Base-by-base conservation (phyloP, 2,329 filamentous ascomycete species). In the Hortaea sp. region DNA sequence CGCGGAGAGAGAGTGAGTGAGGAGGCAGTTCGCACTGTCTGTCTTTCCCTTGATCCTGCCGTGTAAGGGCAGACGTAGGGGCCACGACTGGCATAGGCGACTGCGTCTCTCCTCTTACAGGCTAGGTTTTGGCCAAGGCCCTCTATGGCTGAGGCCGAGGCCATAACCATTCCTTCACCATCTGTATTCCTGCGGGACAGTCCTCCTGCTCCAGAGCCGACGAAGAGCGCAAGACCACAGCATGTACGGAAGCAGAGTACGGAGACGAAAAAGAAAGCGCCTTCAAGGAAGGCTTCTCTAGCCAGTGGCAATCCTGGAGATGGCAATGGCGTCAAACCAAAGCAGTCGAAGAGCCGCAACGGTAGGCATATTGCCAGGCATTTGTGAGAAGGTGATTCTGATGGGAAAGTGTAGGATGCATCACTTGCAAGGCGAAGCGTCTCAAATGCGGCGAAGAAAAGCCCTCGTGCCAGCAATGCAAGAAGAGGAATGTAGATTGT, bases 381-480 rank as follows among this genome's bases (percentile, higher is more conserved):
- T 2, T 7, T 12, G 13, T 20, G n/a, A 34, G 42, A 34, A 32
- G 42, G 31, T 31, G 30, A 32, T 47, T 32, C 48, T 51, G 44
- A 49, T 35, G 13, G 31, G 41, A 13, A 40, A 50, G 34, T 49
- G 41, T 53, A 85, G 82, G 82, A 53, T 86, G 82, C 65, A 74
- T 80, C 55, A 85, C 82, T 45, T 86, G 82, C 70, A 86, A 85
- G 66, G 73, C 77, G 51, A 85, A 85, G 66, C 72, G 82, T 49
- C 67, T 86, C 44, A 86, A 85, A 66, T 86, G 82, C 66, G 82
- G 85, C 62, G 82, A 86, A 67, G 78, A 76, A 40, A 84, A 85
- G 54, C 82, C 82, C 0, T 74, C 71, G 20, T 85, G 82, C 57
- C 70, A 77, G 48, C 81, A 85, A 66, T 85, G 82, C 59, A 70